Base-by-base conservation (phyloP, 345 rosid genomes). In the Nephelium lappaceum region DNA sequence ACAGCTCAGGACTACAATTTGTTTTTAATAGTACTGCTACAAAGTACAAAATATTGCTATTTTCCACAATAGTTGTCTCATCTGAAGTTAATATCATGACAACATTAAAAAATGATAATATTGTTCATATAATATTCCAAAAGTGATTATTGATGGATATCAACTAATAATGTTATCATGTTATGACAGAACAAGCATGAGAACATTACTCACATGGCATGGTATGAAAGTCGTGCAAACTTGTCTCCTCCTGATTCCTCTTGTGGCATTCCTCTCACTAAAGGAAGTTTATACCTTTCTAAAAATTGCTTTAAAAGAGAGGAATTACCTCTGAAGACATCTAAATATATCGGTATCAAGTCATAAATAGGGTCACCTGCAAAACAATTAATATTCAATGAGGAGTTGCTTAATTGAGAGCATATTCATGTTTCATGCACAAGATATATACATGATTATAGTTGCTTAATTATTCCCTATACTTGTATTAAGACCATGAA, bases 351-450 rank as follows among this genome's bases (percentile, higher is more conserved):
- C 3, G 98, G 98, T 81, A 95, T 91, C 78, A 93, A 45, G 72
- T 95, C 98, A 72, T 73, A 87, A 24, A 93, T 85, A 67, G 97
- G 94, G 74, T 95, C 98, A 51, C 98, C 98, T 95, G 92, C 76
- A 81, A 69, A 75, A 82, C 71, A 84, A 72, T 64, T 10, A 53
- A 39, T 51, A 45, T n/a, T 80, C 78, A 82, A 58, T 55, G 7
- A 23, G 65, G 39, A n/a, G 69, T 19, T 27, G 69, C 36, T 67
- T 57, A 27, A 57, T 31, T 7, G 39, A 47, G 36, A 31, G 47
- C n/a, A 36, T 19, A 25, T 36, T 16, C 55, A 41, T 41, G 39
- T 23, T 73, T 41, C 38, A n/a, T 2, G 15, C 25, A 58, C 43
- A 24, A 38, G 27, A 24, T 58, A 14, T 19, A 18, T 7, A 25